A percentile compares a stretch with the other conserved stretches of the same genome.
Evolutionary conservation across 2,329 filamentous ascomycete genomes (phyloP).

Genomic region (Paraphaeosphaeria minitans): DNA sequence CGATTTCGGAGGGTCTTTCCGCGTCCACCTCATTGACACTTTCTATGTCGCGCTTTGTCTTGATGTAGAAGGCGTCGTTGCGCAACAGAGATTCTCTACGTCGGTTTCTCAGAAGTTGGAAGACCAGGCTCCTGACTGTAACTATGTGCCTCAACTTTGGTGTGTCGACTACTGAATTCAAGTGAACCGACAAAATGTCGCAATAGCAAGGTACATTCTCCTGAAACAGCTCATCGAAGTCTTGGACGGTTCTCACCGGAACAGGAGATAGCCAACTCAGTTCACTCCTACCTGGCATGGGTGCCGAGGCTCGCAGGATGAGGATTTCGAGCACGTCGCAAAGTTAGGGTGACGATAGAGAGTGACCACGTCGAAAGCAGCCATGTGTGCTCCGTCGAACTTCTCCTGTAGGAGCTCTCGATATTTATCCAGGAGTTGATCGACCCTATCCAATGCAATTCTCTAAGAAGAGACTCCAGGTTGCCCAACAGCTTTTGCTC

Average conservation of each 20-base stretch:
- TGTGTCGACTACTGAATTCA: neutral
- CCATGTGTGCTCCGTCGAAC: neutral
- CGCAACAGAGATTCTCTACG: neutral
- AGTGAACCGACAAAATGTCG: neutral
- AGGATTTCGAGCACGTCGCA: neutral
- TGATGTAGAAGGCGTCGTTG: neutral
- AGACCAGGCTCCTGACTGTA: neutral
- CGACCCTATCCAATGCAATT: neutral
- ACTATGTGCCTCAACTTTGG: too few species aligned
- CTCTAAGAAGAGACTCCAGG: neutral
- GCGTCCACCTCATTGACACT: neutral
- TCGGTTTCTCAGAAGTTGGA: neutral
- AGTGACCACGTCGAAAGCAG: neutral
- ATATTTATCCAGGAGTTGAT: neutral
- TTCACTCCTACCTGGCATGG: neutral
- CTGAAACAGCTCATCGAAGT: neutral
- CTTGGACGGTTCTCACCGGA: neutral
- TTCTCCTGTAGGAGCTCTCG: neutral
- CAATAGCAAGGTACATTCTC: neutral
- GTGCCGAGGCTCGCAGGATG: constrained; percentile 3
- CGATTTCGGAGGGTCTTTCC: neutral
- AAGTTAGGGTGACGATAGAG: neutral
- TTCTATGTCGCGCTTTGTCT: neutral
- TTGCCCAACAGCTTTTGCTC: neutral
- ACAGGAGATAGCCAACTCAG: constrained; percentile 9